phyloP scores from a whole-genome alignment of 2,329 filamentous ascomycete species.

The Colletotrichum tofieldiae region DNA sequence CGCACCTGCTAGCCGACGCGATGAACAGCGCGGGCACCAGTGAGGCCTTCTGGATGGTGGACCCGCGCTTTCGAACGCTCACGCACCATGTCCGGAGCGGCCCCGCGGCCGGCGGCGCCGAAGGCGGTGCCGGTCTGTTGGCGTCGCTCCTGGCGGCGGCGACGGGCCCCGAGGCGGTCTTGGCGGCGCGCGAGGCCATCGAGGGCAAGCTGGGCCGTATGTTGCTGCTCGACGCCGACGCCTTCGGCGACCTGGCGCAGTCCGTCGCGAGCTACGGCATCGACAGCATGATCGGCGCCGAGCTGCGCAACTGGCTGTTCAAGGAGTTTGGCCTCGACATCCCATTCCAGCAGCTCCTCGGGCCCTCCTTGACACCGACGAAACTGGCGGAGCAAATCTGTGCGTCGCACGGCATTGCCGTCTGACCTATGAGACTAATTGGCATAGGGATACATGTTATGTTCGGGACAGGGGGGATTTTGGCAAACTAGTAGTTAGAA shows the following conservation, averaged over 20 bases:
- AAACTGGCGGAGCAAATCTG: conserved; percentile 37
- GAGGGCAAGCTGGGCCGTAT: conserved; percentile 45
- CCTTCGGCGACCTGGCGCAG: conserved; percentile 25
- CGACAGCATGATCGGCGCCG: conserved; percentile 56
- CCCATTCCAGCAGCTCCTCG: conserved; percentile 57
- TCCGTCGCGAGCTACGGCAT: conserved; percentile 52
- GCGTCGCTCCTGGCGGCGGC: conserved; percentile 43
- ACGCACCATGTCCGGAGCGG: conserved; percentile 15
- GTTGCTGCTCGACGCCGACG: conserved; percentile 43
- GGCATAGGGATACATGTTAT: no score
- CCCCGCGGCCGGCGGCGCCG: no score
- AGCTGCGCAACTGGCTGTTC: conserved; percentile 56
- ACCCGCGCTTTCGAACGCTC: conserved; percentile 46
- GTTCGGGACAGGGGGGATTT: no score
- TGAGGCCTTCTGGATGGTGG: conserved; percentile 49
- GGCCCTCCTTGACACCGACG: conserved; percentile 48
- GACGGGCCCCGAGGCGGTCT: conserved; percentile 15
- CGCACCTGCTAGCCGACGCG: conserved; percentile 42
- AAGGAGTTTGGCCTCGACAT: conserved; percentile 55
- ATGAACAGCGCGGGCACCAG: conserved; percentile 24
- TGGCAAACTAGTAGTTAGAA: no score
- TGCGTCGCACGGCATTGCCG: not conserved
- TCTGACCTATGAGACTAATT: no score
- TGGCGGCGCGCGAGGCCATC: conserved; percentile 40
- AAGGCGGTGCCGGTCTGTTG: conserved; percentile 5